phyloP scores from a whole-genome alignment of 257 asterid species.

The Nicotiana sylvestris region DNA sequence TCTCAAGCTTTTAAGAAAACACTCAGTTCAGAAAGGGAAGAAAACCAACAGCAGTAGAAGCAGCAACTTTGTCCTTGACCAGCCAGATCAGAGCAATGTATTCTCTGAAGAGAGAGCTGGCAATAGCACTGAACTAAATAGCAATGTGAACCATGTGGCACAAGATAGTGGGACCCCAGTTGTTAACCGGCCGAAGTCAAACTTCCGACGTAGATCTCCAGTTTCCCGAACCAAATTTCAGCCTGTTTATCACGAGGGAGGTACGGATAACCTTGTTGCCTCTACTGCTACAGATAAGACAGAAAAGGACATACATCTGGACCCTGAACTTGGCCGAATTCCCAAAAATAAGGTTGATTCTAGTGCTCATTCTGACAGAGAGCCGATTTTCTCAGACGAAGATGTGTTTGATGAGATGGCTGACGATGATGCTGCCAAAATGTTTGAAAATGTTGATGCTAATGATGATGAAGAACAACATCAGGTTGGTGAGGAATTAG shows the following conservation, averaged over 20 bases:
- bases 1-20: conserved; percentile 85
- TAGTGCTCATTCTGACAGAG: not conserved
- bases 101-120: conserved; percentile 34
- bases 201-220: conserved; percentile 73
- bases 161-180: conserved; percentile 38
- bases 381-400: conserved; percentile 23
- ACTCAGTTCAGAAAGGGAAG: conserved; percentile 78
- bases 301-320: conserved; percentile 14
- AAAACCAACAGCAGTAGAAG: conserved; percentile 30
- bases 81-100: conserved; percentile 32
- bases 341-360: conserved; percentile 16
- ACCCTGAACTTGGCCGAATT: conserved; percentile 22
- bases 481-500: conserved; percentile 19
- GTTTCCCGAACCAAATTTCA: conserved; percentile 56
- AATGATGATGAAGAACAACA: conserved; percentile 25
- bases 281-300: not conserved
- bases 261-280: conserved; percentile 10
- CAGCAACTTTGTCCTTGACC: conserved; percentile 57
- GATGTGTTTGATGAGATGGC: conserved; percentile 34
- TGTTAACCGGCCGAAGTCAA: conserved; percentile 66
- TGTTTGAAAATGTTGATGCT: conserved; percentile 22
- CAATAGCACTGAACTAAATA: conserved; percentile 23
- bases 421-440: conserved; percentile 32
- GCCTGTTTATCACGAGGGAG: conserved; percentile 35
- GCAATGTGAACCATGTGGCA: conserved; percentile 29